Evolutionary conservation across 2,329 filamentous ascomycete genomes (phyloP).

Genomic region (Sclerotinia glacialis): DNA sequence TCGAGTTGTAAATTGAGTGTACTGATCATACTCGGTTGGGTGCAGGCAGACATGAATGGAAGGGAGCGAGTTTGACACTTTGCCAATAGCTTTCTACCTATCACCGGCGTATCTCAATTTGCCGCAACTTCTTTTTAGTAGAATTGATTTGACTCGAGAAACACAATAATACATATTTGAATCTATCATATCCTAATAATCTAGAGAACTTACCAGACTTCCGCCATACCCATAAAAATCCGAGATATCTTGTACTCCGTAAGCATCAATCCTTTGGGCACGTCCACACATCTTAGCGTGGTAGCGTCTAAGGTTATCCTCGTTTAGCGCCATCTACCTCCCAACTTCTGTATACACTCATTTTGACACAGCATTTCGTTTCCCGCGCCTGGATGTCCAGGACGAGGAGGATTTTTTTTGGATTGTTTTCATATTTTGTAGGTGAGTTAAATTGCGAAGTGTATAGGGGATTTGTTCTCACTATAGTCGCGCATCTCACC

Average conservation of each 20-base stretch:
- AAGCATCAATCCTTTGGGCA: constrained; percentile 21
- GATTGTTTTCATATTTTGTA: constrained; percentile 23
- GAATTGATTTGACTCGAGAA: constrained; percentile 3
- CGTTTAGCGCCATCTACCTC: constrained; percentile 22
- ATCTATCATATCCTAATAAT: constrained; percentile 17
- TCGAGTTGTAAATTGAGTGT: constrained; percentile 5
- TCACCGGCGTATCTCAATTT: neutral
- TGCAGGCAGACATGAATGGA: constrained; percentile 4
- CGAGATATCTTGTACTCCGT: constrained; percentile 18
- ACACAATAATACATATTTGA: neutral
- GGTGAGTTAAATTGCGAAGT: constrained; percentile 11
- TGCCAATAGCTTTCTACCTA: constrained; percentile 9
- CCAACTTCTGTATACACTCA: constrained; percentile 21
- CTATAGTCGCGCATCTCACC: constrained; percentile 24
- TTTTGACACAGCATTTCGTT: constrained; percentile 21
- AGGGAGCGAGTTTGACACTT: neutral
- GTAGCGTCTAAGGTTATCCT: constrained; percentile 15
- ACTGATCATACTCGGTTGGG: constrained; percentile 1
- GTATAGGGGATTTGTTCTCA: neutral
- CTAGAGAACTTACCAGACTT: neutral
- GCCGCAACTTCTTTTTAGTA: neutral
- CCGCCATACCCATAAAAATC: constrained; percentile 10
- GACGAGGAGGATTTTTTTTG: constrained; percentile 22
- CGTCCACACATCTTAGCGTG: constrained; percentile 19
- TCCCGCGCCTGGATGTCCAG: constrained; percentile 23